These are phyloP conservation scores for Clarireedia paspali DNA, from an alignment of 2,329 filamentous ascomycete genomes.

Conservation along the genomic window DNA sequence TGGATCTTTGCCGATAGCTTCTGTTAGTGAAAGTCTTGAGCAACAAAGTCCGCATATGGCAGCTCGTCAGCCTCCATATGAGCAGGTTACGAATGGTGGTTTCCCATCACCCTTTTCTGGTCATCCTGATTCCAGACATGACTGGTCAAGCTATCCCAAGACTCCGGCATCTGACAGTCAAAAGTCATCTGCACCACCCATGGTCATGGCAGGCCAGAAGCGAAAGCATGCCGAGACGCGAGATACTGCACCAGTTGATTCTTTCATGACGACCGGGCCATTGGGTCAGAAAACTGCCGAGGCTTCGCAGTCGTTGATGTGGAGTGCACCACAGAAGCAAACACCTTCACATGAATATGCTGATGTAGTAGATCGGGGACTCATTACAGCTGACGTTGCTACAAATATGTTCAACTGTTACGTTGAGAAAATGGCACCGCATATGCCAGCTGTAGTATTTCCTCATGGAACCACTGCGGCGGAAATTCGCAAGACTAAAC, in stretches of 20 bases:
- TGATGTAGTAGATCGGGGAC: slow-evolving; percentile 47
- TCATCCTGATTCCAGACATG: slow-evolving; percentile 17
- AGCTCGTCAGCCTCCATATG: slow-evolving; percentile 22
- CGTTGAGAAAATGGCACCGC: slow-evolving; percentile 49
- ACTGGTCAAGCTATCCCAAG: slow-evolving; percentile 24
- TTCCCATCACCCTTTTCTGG: slow-evolving; percentile 19
- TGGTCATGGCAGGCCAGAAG: slow-evolving; percentile 30
- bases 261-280: slow-evolving; percentile 2
- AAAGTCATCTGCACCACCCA: slow-evolving; percentile 22
- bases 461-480: slow-evolving; percentile 43
- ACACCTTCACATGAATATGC: slow-evolving; percentile 26
- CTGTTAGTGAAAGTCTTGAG: slow-evolving; percentile 9
- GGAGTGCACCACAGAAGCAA: slow-evolving; percentile 4
- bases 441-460: slow-evolving; percentile 57
- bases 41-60: slow-evolving; percentile 2
- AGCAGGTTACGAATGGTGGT: slow-evolving; percentile 28
- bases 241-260: slow-evolving; percentile 9
- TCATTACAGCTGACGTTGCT: slow-evolving; percentile 49
- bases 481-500: slow-evolving; percentile 51
- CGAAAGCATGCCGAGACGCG: slow-evolving; percentile 26
- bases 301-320: neutral
- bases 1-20: slow-evolving; percentile 6
- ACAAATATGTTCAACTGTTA: slow-evolving; percentile 50
- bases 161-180: slow-evolving; percentile 20
- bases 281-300: slow-evolving; percentile 3